A percentile compares a stretch with the other conserved stretches of the same genome.
phyloP scores from a whole-genome alignment of 352 stramenopile species.

The Globisporangium ultimum region DNA sequence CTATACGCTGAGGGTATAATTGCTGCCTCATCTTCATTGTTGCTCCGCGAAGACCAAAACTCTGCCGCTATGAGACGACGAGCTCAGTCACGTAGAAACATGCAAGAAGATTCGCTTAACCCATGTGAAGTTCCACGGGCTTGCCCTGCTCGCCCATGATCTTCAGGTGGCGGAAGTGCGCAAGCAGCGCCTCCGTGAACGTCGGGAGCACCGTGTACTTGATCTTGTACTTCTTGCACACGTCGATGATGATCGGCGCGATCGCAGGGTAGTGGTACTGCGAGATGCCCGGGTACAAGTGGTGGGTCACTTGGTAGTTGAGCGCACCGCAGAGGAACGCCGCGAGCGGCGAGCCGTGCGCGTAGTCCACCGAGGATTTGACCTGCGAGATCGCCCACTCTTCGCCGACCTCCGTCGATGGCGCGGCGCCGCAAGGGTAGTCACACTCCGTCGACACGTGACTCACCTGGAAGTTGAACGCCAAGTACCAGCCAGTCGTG shows the following conservation, averaged over 20 bases:
- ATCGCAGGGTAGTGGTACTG: constrained; percentile 93
- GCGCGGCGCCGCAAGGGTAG: constrained; percentile 78
- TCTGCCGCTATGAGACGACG: background rate
- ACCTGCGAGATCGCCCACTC: constrained; percentile 94
- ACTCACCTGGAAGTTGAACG: constrained; percentile 93
- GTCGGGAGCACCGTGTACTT: constrained; percentile 88
- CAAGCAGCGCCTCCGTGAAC: constrained; percentile 74
- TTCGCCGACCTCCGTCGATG: constrained; percentile 61
- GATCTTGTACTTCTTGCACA: constrained; percentile 93
- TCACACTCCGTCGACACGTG: constrained; percentile 88
- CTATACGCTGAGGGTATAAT: too few species aligned
- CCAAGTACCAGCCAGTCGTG: constrained; percentile 90
- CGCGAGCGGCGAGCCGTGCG: constrained; percentile 70
- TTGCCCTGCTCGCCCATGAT: constrained; percentile 85
- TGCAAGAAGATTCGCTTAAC: constrained; percentile 34
- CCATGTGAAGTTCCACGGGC: constrained; percentile 81
- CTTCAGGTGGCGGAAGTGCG: constrained; percentile 89
- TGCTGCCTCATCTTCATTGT: background rate
- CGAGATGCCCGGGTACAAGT: constrained; percentile 92
- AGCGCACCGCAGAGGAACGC: constrained; percentile 94
- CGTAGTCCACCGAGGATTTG: constrained; percentile 94
- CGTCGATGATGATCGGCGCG: constrained; percentile 90
- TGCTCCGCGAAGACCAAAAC: background rate
- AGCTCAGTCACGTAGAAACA: too few species aligned
- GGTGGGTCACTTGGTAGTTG: constrained; percentile 96